Evolutionary conservation across 331 rosid species (phyloP).

Genomic region (Acacia pycnantha): DNA sequence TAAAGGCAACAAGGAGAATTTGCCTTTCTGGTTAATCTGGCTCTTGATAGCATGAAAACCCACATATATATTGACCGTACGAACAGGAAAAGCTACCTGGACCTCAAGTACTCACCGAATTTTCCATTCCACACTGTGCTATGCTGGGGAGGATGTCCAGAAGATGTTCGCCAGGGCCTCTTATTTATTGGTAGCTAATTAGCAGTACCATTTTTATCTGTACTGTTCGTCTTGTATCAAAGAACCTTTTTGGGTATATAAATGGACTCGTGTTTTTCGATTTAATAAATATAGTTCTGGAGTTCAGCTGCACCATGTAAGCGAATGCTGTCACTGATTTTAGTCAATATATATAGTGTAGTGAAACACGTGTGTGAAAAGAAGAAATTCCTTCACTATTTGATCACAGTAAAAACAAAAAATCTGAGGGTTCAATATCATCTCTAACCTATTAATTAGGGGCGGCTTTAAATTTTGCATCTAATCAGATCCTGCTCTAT

Average conservation of each 20-base stretch:
- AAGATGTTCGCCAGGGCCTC: background rate
- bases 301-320: constrained; percentile 17
- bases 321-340: constrained; percentile 17
- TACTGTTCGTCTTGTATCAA: background rate
- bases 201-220: background rate
- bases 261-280: background rate
- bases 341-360: background rate
- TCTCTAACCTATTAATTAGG: background rate
- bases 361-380: background rate
- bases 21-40: constrained; percentile 17
- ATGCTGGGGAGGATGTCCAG: background rate
- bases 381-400: constrained; percentile 18
- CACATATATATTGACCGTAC: constrained; percentile 8
- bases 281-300: background rate
- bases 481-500: constrained; percentile 35
- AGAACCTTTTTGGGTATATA: background rate
- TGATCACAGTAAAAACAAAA: background rate
- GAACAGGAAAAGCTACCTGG: constrained; percentile 32
- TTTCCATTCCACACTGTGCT: background rate
- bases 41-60: constrained; percentile 28
- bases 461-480: constrained; percentile 25
- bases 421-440: constrained; percentile 8
- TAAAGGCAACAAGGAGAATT: constrained; percentile 19
- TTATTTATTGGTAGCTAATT: background rate
- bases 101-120: background rate